Evolutionary conservation across 345 rosid species (phyloP).

Genomic region (Salix exigua): DNA sequence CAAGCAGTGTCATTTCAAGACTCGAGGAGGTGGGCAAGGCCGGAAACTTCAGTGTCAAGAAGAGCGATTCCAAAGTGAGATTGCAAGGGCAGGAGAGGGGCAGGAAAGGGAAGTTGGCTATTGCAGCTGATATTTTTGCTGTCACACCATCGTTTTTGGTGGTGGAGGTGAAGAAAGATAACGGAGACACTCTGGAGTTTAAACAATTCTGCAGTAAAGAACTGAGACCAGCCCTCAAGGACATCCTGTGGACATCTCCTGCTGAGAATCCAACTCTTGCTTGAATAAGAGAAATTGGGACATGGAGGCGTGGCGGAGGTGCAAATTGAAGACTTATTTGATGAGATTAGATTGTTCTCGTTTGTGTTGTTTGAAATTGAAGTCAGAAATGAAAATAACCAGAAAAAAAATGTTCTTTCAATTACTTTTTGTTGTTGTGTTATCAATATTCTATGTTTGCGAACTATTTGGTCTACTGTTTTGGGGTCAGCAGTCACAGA

Average conservation of each 20-base stretch:
- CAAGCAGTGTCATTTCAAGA: constrained; percentile 77
- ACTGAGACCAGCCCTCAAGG: constrained; percentile 86
- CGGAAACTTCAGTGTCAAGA: constrained; percentile 60
- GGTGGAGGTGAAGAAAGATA: constrained; percentile 89
- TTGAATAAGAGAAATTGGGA: constrained; percentile 15
- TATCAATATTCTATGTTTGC: background rate
- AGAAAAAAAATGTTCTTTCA: background rate
- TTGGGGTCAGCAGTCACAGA: background rate
- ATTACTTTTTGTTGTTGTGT: too few species aligned
- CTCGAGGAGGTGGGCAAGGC: constrained; percentile 71
- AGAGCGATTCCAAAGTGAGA: constrained; percentile 67
- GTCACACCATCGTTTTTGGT: constrained; percentile 69
- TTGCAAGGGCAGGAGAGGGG: constrained; percentile 75
- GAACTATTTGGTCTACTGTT: background rate
- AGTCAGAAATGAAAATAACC: background rate
- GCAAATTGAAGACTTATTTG: background rate
- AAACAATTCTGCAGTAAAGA: constrained; percentile 81
- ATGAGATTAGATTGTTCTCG: background rate
- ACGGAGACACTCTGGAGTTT: constrained; percentile 83
- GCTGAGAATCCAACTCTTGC: constrained; percentile 42
- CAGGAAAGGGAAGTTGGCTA: constrained; percentile 75
- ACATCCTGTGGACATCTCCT: constrained; percentile 70
- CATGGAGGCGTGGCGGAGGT: background rate
- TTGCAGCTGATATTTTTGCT: constrained; percentile 72
- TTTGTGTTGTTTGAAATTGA: background rate